phyloP scores from a whole-genome alignment of 78 protist genomes.

The Planoprotostelium fungivorum region DNA sequence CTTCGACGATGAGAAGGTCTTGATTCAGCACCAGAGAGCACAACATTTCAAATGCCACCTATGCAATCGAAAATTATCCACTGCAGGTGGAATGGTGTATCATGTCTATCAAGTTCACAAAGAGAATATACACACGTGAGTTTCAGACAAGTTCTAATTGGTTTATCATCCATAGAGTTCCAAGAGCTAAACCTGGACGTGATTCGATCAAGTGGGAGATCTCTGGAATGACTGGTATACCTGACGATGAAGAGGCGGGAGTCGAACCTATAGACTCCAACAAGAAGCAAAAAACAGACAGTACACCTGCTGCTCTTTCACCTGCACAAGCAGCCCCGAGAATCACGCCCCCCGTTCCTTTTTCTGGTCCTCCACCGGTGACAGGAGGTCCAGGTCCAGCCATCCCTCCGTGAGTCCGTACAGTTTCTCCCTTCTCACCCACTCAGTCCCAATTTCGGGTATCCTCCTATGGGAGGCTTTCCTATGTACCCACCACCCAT shows the following conservation, averaged over 20 bases:
- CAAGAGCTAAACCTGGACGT: slow-evolving; percentile 75
- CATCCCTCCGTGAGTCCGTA: background rate
- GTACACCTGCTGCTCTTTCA: background rate
- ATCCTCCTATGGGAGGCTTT: no score
- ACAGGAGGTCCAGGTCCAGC: background rate
- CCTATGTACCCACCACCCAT: background rate
- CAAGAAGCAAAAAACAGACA: background rate
- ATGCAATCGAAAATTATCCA: slow-evolving; percentile 62
- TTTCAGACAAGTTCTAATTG: background rate
- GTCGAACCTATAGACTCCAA: background rate
- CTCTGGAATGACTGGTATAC: slow-evolving; percentile 86
- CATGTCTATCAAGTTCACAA: slow-evolving; percentile 82
- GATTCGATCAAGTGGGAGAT: slow-evolving; percentile 61
- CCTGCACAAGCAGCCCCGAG: background rate
- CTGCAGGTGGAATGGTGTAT: slow-evolving; percentile 71
- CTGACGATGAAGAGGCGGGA: slow-evolving; percentile 40
- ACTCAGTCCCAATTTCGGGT: background rate
- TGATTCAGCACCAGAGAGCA: slow-evolving; percentile 83
- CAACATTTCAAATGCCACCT: slow-evolving; percentile 78
- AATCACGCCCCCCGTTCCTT: background rate
- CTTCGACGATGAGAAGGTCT: slow-evolving; percentile 78
- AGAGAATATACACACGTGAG: slow-evolving; percentile 46
- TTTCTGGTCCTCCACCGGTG: background rate
- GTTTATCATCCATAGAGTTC: slow-evolving; percentile 26
- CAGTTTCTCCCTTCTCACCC: background rate